Percentiles rank a stretch among this genome's conserved stretches.
Conservation (phyloP, 2,329 filamentous ascomycete genomes). For the Teratosphaeriaceae sp. region DNA sequence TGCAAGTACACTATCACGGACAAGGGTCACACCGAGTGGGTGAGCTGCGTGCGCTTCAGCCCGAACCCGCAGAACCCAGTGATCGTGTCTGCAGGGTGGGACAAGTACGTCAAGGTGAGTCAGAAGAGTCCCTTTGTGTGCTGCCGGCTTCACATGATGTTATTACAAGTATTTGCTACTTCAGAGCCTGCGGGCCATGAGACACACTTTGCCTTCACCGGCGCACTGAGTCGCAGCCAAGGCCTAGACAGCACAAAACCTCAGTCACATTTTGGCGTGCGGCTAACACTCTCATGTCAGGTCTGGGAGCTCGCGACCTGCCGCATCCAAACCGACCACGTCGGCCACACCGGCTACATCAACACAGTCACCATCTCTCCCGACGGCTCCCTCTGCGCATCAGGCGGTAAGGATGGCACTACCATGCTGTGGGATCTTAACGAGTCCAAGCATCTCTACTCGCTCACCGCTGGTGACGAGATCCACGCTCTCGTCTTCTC, state of each 20-base stretch:
- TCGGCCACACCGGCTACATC: constrained; percentile 99
- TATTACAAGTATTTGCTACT: constrained; percentile 99
- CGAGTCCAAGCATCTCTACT: constrained; percentile 99
- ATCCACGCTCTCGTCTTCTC: constrained; percentile 99
- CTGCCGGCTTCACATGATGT: constrained; percentile 67
- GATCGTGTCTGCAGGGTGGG: constrained; percentile 97
- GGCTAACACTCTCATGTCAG: constrained; percentile 41
- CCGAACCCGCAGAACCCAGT: constrained; percentile 99
- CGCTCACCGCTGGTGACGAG: constrained; percentile 97
- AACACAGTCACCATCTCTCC: constrained; percentile 99
- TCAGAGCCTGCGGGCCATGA: constrained; percentile 98
- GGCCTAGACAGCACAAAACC: no score
- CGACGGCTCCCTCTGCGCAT: constrained; percentile 97
- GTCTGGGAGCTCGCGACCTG: constrained; percentile 99
- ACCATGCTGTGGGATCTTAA: constrained; percentile 99
- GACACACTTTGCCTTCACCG: constrained; percentile 78
- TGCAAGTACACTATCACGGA: constrained; percentile 99
- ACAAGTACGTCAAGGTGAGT: constrained; percentile 99
- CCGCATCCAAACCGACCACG: constrained; percentile 99
- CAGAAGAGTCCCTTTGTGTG: constrained; percentile 6
- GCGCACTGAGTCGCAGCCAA: constrained; percentile 72
- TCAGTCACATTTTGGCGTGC: neutral
- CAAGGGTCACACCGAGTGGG: constrained; percentile 99
- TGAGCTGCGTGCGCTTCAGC: constrained; percentile 98
- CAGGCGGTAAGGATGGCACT: constrained; percentile 98